A percentile compares a stretch with the other conserved stretches of the same genome.
Conservation (phyloP, 2,329 filamentous ascomycete genomes). For the Capronia epimyces region DNA sequence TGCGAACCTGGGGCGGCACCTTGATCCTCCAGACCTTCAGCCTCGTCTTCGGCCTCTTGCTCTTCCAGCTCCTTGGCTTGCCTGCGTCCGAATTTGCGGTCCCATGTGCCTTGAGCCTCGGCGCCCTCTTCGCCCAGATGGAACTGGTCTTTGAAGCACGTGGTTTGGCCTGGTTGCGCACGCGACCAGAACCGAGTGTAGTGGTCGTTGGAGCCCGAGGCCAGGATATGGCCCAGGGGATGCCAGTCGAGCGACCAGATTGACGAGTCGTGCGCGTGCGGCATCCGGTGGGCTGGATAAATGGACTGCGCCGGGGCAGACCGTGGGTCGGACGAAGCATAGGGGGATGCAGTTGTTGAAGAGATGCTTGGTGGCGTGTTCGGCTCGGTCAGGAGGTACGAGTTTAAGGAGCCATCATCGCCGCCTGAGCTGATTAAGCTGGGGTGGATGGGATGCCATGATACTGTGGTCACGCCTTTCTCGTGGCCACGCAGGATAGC, state of each 20-base stretch:
- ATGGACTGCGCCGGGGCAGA: constrained; percentile 84
- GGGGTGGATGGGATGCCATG: constrained; percentile 90
- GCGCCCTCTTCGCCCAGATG: constrained; percentile 92
- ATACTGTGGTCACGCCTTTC: constrained; percentile 86
- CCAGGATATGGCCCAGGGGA: constrained; percentile 88
- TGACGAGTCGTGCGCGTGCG: constrained; percentile 85
- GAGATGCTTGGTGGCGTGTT: constrained; percentile 71
- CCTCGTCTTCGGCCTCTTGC: constrained; percentile 86
- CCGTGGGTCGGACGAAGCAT: constrained; percentile 73
- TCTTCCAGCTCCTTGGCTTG: constrained; percentile 89
- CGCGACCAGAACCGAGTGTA: constrained; percentile 97
- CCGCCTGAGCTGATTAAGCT: constrained; percentile 86
- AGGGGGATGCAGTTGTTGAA: constrained; percentile 63
- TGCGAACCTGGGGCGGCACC: constrained; percentile 40
- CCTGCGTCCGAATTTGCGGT: constrained; percentile 68
- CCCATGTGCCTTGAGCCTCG: constrained; percentile 92
- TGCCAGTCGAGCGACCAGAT: constrained; percentile 99
- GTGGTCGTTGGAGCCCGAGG: constrained; percentile 91
- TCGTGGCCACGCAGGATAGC: constrained; percentile 89
- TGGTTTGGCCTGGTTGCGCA: constrained; percentile 70
- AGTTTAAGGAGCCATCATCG: constrained; percentile 80
- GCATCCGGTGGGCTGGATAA: constrained; percentile 79
- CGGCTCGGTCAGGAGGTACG: constrained; percentile 93
- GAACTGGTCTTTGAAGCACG: constrained; percentile 81
- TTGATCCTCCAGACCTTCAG: constrained; percentile 87